Base-by-base conservation (phyloP, 2,329 filamentous ascomycete species). In the Thelonectria discophora region DNA sequence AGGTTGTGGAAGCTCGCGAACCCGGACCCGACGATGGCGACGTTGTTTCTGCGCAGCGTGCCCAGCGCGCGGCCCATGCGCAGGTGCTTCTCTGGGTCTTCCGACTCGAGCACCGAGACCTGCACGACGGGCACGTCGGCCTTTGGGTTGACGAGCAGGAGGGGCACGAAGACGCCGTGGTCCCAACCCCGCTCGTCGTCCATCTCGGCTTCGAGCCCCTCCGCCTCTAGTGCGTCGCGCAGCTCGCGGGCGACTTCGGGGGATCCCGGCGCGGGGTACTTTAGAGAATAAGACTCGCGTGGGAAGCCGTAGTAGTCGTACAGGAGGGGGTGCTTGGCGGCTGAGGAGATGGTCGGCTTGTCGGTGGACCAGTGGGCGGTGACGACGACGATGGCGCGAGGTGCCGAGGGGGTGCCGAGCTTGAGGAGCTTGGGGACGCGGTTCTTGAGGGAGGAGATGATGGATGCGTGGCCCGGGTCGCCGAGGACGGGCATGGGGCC, bases 241-340 rank as follows among this genome's bases (percentile, higher is more conserved):
- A 87, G 76, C 61, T 83, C 76, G 2, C 71, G 73, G 0, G 86
- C 86, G 4, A 88, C 71, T 34, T 79, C 80, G 1, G 85, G 84
- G 27, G 81, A 81, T 0, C 86, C 86, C 0, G 82, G 79, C 3
- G 86, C 86, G 4, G 83, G 78, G 67, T 89, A 88, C 67, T 82
- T 81, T 65, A 88, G 74, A 17, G 77, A 62, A 71, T 88, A 89
- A 0, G 81, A 70, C 72, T 85, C 85, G 10, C 77, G 70, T 0
- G 86, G 86, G 68, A 88, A 88, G 17, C 84, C 84, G 67, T 80
- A 81, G 74, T 88, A 89, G 70, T 89, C 86, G 70, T 86, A 89
- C 50, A 80, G 73, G 5, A 89, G 75, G 2, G 75, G 69, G 58
- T 83, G 86, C 21, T 76, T 78, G 18, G 75, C 68, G 4, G 69